These are phyloP conservation scores for Talaromyces piceae DNA, from an alignment of 2,329 filamentous ascomycete genomes.

Conservation along the genomic window DNA sequence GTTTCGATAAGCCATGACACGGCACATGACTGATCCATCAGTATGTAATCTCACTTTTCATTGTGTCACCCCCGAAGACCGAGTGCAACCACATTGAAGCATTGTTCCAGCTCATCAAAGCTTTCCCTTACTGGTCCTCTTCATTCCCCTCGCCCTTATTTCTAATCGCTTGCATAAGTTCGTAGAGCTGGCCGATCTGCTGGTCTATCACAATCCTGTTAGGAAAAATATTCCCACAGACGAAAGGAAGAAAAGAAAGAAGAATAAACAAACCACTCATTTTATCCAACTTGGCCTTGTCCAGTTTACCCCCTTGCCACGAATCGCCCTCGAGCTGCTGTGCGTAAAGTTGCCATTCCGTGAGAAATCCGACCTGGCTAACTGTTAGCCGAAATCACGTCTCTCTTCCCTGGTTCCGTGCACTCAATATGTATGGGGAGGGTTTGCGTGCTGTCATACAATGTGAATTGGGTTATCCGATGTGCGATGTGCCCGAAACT, in stretches of 20 bases:
- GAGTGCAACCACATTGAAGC: background rate
- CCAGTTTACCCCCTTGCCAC: conserved; percentile 80
- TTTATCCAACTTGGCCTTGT: conserved; percentile 76
- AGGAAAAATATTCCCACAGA: background rate
- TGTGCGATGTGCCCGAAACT: conserved; percentile 76
- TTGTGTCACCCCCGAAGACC: conserved; percentile 2
- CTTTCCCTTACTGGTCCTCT: conserved; percentile 10
- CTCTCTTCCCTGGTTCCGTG: background rate
- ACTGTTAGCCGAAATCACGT: background rate
- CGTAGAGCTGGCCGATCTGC: conserved; percentile 87
- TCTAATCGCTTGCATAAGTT: conserved; percentile 71
- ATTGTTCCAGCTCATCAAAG: conserved; percentile 13
- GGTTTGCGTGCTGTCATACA: conserved; percentile 47
- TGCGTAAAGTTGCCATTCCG: conserved; percentile 93
- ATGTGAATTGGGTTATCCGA: conserved; percentile 90
- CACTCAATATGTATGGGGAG: too few relatives aligned
- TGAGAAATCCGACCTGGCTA: conserved; percentile 79
- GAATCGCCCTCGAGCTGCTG: conserved; percentile 81
- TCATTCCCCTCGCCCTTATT: conserved; percentile 9
- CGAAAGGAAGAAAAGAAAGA: background rate
- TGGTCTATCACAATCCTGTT: conserved; percentile 54
- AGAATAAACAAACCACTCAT: conserved; percentile 71
- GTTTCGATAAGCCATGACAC: too few relatives aligned
- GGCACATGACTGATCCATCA: too few relatives aligned
- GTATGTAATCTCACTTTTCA: too few relatives aligned